Conservation (phyloP, 176 grass and related monocot genomes). For the Bolboschoenus planiculmis region DNA sequence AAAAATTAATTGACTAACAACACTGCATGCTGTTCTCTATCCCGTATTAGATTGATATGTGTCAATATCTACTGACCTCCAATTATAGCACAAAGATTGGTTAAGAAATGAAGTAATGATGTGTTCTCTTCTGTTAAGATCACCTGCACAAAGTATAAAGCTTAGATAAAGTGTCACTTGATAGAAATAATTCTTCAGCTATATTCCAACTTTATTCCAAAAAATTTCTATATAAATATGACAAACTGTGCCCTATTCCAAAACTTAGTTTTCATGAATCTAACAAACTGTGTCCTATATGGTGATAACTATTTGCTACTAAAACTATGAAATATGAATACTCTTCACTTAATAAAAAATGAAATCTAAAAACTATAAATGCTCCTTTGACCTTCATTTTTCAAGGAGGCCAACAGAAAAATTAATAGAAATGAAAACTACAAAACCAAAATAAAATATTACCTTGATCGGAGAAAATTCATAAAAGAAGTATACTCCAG, state of each 20-base stretch:
- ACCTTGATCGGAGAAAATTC: conserved; percentile 99
- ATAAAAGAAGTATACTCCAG: conserved; percentile 93
- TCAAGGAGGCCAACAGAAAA: not conserved
- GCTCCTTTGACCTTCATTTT: not conserved
- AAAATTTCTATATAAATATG: not conserved
- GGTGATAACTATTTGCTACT: not conserved
- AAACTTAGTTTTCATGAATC: not conserved
- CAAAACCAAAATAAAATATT: not conserved
- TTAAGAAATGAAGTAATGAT: conserved; percentile 90
- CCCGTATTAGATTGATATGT: not conserved
- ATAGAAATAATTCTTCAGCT: not conserved
- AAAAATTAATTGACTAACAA: not conserved
- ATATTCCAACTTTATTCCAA: not conserved
- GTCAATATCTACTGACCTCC: conserved; percentile 50
- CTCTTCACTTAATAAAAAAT: not conserved
- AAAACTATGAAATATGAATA: not conserved
- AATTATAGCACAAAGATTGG: conserved; percentile 88
- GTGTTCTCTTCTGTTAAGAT: conserved; percentile 90
- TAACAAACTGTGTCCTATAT: not conserved
- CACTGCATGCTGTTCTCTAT: not conserved
- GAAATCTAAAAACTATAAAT: not conserved
- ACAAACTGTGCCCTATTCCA: not conserved
- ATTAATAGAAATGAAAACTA: not conserved
- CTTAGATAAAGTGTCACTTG: not conserved
- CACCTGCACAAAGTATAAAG: conserved; percentile 47